Conservation (phyloP, 2,329 filamentous ascomycete genomes). For the Alternaria consortialis region DNA sequence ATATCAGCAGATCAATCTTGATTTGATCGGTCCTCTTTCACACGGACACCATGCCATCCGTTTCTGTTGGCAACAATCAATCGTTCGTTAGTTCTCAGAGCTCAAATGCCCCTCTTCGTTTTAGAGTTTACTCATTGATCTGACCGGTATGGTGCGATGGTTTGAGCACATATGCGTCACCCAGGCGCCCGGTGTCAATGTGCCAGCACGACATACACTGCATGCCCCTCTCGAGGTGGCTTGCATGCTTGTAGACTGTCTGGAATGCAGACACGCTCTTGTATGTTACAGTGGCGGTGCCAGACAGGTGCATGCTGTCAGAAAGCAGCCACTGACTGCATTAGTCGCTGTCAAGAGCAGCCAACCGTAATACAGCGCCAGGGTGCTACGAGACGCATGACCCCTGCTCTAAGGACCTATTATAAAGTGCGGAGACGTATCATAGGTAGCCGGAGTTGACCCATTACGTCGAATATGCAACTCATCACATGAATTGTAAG, state of each 20-base stretch:
- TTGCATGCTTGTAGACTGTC: neutral
- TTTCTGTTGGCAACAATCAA: neutral
- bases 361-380: neutral
- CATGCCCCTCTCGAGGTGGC: conserved; percentile 3
- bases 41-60: neutral
- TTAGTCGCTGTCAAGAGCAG: conserved; percentile 10
- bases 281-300: neutral
- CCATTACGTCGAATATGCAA: neutral
- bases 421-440: neutral
- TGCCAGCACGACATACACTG: conserved; percentile 21
- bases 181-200: conserved; percentile 25
- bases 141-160: conserved; percentile 2
- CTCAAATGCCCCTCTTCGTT: neutral
- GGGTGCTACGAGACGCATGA: neutral
- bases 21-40: neutral
- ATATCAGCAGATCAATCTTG: neutral
- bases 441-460: conserved; percentile 6
- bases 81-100: neutral
- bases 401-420: neutral
- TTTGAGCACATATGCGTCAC: conserved; percentile 12
- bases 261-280: conserved; percentile 5
- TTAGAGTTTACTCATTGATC: neutral
- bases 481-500: conserved; percentile 7
- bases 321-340: conserved; percentile 14
- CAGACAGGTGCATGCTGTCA: conserved; percentile 8